Conservation (phyloP, 192 early-diverging fungal species). For the Gonapodya prolifera region DNA sequence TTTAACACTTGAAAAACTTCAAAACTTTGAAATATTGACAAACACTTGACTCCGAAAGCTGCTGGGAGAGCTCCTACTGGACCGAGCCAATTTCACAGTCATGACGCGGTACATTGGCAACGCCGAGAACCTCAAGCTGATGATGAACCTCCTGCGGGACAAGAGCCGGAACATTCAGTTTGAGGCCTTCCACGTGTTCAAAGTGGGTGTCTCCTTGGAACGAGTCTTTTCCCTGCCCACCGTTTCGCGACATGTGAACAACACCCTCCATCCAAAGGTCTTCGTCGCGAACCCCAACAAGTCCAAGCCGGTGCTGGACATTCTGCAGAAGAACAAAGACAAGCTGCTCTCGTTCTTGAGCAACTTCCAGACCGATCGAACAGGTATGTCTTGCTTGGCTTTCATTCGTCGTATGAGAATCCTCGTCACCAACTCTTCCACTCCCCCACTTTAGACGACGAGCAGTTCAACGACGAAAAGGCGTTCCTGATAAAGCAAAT, state of each 20-base stretch:
- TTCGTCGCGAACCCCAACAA: conserved; percentile 99
- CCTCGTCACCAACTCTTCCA: neutral
- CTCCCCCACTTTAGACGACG: conserved; percentile 61
- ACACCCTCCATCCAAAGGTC: conserved; percentile 33
- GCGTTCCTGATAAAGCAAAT: conserved; percentile 89
- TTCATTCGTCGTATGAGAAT: neutral
- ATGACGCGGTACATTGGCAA: conserved; percentile 92
- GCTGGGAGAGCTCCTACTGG: conserved; percentile 91
- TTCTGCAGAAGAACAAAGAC: conserved; percentile 83
- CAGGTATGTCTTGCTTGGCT: conserved; percentile 41
- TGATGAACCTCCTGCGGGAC: conserved; percentile 95
- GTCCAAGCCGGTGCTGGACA: conserved; percentile 80
- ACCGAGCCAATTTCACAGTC: conserved; percentile 84
- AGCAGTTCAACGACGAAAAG: conserved; percentile 99
- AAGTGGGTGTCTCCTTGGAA: conserved; percentile 35
- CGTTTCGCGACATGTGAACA: conserved; percentile 9
- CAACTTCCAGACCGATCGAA: conserved; percentile 90
- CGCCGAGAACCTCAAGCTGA: conserved; percentile 87
- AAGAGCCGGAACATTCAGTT: conserved; percentile 97
- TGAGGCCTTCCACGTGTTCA: conserved; percentile 99
- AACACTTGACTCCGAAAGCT: conserved; percentile 34
- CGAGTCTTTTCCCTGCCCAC: neutral
- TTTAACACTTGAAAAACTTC: too few relatives aligned
- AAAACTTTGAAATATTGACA: neutral
- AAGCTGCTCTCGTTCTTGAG: conserved; percentile 74